Evolutionary conservation across 768 basidiomycete species (phyloP).

Genomic region (Trametes sanguinea): DNA sequence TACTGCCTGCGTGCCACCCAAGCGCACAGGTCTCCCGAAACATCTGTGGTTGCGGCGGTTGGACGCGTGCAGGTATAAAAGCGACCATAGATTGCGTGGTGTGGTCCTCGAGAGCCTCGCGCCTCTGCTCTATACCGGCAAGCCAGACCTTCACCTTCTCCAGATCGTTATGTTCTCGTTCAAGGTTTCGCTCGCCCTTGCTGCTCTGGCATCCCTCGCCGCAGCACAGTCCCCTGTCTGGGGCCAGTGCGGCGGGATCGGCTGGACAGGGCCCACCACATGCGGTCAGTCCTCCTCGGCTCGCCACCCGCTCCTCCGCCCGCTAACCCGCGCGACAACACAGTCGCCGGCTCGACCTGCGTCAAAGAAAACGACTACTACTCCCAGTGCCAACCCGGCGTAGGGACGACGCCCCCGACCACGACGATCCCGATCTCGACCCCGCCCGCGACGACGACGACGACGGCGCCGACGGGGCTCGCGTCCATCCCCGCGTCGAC

Average conservation of each 20-base stretch:
- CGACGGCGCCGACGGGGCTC: conserved; percentile 12
- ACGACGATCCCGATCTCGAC: neutral
- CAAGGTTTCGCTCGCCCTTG: conserved; percentile 15
- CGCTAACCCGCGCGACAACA: conserved; percentile 12
- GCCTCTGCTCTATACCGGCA: neutral
- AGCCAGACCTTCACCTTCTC: neutral
- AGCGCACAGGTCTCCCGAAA: too few relatives aligned
- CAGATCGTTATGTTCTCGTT: conserved; percentile 6
- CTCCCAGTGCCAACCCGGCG: conserved; percentile 43
- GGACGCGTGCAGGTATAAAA: neutral
- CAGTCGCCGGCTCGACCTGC: conserved; percentile 41
- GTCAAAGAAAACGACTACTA: conserved; percentile 39
- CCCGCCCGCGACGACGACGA: conserved; percentile 1
- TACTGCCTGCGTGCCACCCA: too few relatives aligned
- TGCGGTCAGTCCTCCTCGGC: conserved; percentile 29
- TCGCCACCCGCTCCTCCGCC: conserved; percentile 35
- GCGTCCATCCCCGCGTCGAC: conserved; percentile 7
- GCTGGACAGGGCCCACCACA: conserved; percentile 36
- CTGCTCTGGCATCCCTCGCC: conserved; percentile 27
- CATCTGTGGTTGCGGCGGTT: neutral
- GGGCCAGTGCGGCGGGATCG: conserved; percentile 39
- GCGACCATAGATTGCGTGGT: neutral
- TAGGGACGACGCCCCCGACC: neutral
- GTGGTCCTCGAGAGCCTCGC: neutral
- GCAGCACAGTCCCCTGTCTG: conserved; percentile 28